These are phyloP conservation scores for Lachnellula cervina DNA, from an alignment of 2,329 filamentous ascomycete species.

Conservation along the genomic window DNA sequence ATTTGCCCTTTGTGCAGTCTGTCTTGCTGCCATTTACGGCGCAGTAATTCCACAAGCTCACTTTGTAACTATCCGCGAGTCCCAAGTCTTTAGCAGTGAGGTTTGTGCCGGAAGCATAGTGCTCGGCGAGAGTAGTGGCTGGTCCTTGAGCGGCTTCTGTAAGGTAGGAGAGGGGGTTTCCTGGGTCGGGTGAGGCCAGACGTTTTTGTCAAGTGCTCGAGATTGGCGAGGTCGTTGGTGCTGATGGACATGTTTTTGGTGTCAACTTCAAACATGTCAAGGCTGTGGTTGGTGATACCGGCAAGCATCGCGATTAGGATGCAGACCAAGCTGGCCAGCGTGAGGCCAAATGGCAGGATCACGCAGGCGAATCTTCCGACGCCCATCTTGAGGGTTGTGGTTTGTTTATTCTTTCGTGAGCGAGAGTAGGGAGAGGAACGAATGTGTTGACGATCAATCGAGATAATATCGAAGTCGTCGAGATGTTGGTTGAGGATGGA, in stretches of 20 bases:
- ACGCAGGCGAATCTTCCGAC: conserved; percentile 81
- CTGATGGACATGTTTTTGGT: conserved; percentile 49
- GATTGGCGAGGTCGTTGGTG: conserved; percentile 20
- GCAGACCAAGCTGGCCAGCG: conserved; percentile 70
- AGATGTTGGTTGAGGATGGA: neutral
- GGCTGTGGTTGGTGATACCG: conserved; percentile 50
- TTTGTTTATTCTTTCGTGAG: neutral
- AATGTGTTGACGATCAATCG: neutral
- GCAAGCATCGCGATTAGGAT: conserved; percentile 53
- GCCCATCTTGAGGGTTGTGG: conserved; percentile 47
- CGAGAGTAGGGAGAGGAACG: neutral
- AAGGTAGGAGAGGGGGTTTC: conserved; percentile 9
- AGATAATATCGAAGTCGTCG: neutral
- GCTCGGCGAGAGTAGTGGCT: conserved; percentile 24
- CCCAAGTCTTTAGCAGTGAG: conserved; percentile 54
- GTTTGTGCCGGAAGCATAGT: conserved; percentile 34
- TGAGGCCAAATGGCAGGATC: conserved; percentile 77
- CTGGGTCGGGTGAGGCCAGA: neutral
- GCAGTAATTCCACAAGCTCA: conserved; percentile 89
- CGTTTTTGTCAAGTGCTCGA: conserved; percentile 19
- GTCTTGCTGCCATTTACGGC: conserved; percentile 44
- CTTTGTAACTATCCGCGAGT: conserved; percentile 67
- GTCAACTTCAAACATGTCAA: conserved; percentile 59
- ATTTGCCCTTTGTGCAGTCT: conserved; percentile 65
- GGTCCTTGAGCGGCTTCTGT: conserved; percentile 29